Conservation (phyloP, 352 stramenopile genomes). For the Pythium utonaiense region DNA sequence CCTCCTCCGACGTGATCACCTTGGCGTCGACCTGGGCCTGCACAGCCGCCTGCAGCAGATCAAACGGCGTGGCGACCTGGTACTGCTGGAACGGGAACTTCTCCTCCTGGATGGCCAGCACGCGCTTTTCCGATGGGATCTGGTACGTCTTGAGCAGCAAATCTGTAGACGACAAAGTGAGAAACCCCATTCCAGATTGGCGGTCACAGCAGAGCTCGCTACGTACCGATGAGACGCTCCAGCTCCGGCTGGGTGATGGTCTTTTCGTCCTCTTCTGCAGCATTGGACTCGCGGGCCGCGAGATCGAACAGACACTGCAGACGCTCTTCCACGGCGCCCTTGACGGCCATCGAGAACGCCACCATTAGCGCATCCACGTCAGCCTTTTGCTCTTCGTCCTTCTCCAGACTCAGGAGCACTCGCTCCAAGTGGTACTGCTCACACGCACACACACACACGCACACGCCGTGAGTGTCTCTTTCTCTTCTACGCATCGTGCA, state of each 20-base stretch:
- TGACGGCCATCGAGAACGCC: slow-evolving; percentile 81
- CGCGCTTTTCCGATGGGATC: slow-evolving; percentile 82
- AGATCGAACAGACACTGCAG: slow-evolving; percentile 72
- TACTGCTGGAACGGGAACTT: slow-evolving; percentile 82
- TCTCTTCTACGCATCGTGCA: neutral
- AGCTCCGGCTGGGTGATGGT: slow-evolving; percentile 58
- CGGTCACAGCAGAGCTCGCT: neutral
- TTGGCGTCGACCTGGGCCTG: slow-evolving; percentile 43
- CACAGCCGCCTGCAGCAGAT: slow-evolving; percentile 33
- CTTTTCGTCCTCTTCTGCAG: slow-evolving; percentile 30
- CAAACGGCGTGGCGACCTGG: slow-evolving; percentile 34
- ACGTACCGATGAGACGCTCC: slow-evolving; percentile 48
- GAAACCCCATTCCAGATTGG: neutral
- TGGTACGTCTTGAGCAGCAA: slow-evolving; percentile 76
- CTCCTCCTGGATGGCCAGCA: slow-evolving; percentile 56
- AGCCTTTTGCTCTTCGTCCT: slow-evolving; percentile 49
- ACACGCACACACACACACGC: neutral
- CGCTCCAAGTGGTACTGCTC: slow-evolving; percentile 73
- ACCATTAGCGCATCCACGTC: slow-evolving; percentile 73
- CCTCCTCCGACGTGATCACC: slow-evolving; percentile 55
- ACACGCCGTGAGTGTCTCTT: neutral
- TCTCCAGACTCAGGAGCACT: slow-evolving; percentile 62
- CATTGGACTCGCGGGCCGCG: slow-evolving; percentile 34
- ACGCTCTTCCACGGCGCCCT: slow-evolving; percentile 65
- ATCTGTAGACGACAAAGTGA: slow-evolving; percentile 20